phyloP scores from a whole-genome alignment of 2,329 filamentous ascomycete species.

The Neurospora sp. region DNA sequence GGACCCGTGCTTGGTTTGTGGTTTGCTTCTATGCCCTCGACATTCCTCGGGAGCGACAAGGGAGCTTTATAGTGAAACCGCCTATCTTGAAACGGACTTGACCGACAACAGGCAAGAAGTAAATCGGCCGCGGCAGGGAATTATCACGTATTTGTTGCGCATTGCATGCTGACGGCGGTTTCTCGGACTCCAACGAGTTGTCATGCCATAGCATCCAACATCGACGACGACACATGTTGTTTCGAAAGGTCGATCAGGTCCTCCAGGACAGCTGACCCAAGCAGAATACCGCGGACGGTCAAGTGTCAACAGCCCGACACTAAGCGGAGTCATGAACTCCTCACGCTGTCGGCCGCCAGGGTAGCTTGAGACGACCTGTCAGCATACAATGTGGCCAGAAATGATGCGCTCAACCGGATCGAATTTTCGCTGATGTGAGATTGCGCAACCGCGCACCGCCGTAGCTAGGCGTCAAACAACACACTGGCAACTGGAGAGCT shows the following conservation, averaged over 20 bases:
- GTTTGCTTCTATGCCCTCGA: neutral
- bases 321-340: neutral
- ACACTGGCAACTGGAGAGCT: neutral
- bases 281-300: no score
- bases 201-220: neutral
- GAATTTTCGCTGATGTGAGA: neutral
- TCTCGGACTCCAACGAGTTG: neutral
- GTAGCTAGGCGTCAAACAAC: neutral
- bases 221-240: neutral
- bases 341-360: neutral
- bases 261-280: neutral
- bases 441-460: neutral
- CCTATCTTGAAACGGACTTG: neutral
- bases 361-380: neutral
- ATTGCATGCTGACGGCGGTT: neutral
- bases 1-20: neutral
- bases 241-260: neutral
- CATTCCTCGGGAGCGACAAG: neutral
- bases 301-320: neutral
- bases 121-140: neutral
- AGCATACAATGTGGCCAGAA: neutral
- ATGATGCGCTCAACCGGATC: neutral
- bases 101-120: neutral
- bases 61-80: neutral
- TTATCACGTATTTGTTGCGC: neutral